A percentile compares a stretch with the other conserved stretches of the same genome.
phyloP scores from a whole-genome alignment of 164 flowering plant genomes.

The Magnolia changhungtana region DNA sequence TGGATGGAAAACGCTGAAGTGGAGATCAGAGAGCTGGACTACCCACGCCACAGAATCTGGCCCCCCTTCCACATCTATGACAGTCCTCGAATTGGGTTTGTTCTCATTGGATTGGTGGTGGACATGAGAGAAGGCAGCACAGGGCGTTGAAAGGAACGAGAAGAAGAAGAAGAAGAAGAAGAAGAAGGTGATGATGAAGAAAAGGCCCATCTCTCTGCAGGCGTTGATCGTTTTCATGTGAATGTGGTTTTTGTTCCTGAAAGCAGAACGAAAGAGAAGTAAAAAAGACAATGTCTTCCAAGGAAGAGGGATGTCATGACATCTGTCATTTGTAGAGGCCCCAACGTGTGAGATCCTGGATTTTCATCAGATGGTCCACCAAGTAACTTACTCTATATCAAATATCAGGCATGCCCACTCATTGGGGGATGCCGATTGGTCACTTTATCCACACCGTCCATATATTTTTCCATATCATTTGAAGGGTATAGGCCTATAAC shows the following conservation, averaged over 20 bases:
- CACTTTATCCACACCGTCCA: no score
- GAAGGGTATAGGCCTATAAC: no score
- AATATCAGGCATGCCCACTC: no score
- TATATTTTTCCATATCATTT: no score
- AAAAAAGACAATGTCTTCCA: not conserved
- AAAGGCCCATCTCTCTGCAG: not conserved
- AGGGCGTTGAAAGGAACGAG: not conserved
- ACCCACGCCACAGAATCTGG: slow-evolving; percentile 73
- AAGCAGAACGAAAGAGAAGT: not conserved
- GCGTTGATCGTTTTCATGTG: not conserved
- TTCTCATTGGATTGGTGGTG: not conserved
- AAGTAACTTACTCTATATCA: no score
- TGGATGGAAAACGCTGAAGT: slow-evolving; percentile 89
- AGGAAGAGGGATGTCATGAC: not conserved
- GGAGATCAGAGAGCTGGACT: slow-evolving; percentile 97
- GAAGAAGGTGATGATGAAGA: not conserved
- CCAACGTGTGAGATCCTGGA: no score
- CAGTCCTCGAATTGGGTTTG: slow-evolving; percentile 22
- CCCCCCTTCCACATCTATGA: slow-evolving; percentile 46
- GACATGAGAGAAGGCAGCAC: not conserved
- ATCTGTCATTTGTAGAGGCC: no score
- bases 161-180: slow-evolving; percentile 2
- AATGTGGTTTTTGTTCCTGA: not conserved
- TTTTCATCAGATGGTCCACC: no score
- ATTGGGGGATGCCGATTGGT: no score